Base-by-base conservation (phyloP, 331 rosid genomes). In the Acacia pycnantha region DNA sequence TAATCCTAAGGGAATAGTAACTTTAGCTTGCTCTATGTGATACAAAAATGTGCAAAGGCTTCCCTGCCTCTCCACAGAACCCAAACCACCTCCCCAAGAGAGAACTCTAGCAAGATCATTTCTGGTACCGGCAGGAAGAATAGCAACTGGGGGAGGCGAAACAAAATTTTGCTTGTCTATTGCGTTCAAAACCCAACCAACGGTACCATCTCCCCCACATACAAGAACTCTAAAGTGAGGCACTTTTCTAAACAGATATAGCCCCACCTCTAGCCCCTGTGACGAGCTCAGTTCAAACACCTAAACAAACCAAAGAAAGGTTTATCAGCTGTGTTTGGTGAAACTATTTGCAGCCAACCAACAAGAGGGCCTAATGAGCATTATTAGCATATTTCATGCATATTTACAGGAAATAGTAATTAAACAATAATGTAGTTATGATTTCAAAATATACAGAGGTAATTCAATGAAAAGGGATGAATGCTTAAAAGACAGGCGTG, bases 111-210 rank as follows among this genome's bases (percentile, higher is more conserved):
- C 99, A 44, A 96, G 94, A 90, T 96, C 99, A 80, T 96, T 96
- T 87, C 99, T 98, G 3, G 98, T 96, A 79, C 98, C 98, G 3
- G 99, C 99, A 27, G 99, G 99, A 82, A 96, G 98, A 84, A 96
- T 92, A 72, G 99, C 98, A 79, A 96, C 97, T 37, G 98, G 97
- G 69, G 98, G 99, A 88, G 99, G 99, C 80, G 99, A 96, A 78
- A 90, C 91, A 89, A 90, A 96, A 88, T 92, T 96, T 85, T 92
- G 97, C 85, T 91, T 90, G 85, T 96, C 99, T 80, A 96, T 91
- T 66, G 94, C 90, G 88, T 96, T 82, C 81, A 96, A 76, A 82
- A 96, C 97, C 99, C 99, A 96, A 71, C 99, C 98, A 82, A 96
- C 98, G 31, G 99, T 94, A 56, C 99, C 99, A 82, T 96, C 99